phyloP scores from a whole-genome alignment of 2,329 filamentous ascomycete species.

The Claviceps paspali region DNA sequence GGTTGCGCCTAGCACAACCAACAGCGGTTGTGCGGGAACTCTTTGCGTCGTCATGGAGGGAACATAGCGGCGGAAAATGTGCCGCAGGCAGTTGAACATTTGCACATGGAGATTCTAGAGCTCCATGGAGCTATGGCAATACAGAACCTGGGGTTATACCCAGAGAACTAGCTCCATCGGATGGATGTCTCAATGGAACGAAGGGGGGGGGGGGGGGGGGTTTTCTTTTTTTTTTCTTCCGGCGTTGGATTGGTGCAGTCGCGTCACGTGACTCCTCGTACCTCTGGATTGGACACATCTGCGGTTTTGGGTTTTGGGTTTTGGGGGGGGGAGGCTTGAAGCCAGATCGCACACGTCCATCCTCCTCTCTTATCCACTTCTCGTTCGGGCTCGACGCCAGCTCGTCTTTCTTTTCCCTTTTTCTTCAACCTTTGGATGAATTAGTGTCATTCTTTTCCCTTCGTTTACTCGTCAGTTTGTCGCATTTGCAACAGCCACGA shows the following conservation, averaged over 20 bases:
- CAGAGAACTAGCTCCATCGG: no score
- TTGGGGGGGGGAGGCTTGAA: conserved; percentile 13
- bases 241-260: no score
- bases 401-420: conserved; percentile 19
- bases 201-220: no score
- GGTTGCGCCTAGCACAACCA: conserved; percentile 77
- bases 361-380: conserved; percentile 15
- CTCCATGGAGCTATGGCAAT: no score
- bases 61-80: conserved; percentile 18
- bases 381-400: conserved; percentile 21
- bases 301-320: conserved; percentile 16
- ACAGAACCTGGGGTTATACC: no score
- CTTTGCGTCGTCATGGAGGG: conserved; percentile 23
- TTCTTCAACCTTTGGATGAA: conserved; percentile 23
- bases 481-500: conserved; percentile 24
- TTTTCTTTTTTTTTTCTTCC: not conserved
- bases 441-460: conserved; percentile 23
- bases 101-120: conserved; percentile 5
- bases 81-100: conserved; percentile 15
- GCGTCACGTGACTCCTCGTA: conserved; percentile 15
- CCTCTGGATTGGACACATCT: conserved; percentile 28
- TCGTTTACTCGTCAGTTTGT: conserved; percentile 9
- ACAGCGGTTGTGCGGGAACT: conserved; percentile 42
- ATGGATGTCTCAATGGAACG: no score
- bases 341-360: conserved; percentile 27